Evolutionary conservation across 2,329 filamentous ascomycete genomes (phyloP), one percentile per base, ranked within the genome.

Genomic region (Shiraia sp.): DNA sequence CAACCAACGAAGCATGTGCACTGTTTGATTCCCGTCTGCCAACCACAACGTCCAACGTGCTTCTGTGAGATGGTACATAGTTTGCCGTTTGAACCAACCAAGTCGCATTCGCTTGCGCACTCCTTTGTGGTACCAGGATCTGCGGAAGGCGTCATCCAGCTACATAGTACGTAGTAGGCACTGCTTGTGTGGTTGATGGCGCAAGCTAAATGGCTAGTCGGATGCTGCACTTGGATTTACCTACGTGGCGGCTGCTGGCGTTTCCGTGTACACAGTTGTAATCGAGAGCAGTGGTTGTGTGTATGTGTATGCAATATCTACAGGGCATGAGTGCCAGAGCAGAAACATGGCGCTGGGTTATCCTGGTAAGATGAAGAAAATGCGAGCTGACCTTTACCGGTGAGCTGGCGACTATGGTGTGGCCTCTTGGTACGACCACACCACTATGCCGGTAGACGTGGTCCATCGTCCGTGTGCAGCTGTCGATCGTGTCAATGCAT

Each of bases 21-120:
- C 19, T 4, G 10, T 39, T 32, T 30, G n/a, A n/a, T 31, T 30
- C 25, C 32, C 27, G 24, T 10, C n/a, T 22, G 17, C 39, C 39
- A 42, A 36, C 33, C 32, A 36, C 12, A 22, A 23, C 19, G 6
- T n/a, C 39, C n/a, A 36, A 42, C 39, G 39, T 36, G 35, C 26
- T 37, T 12, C 25, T 9, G 34, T 29, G 25, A 16, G 22, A 19
- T 17, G 25, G n/a, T n/a, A n/a, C n/a, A 16, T 32, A 13, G 13
- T 3, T 17, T 30, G 28, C 22, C 23, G 22, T 14, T n/a, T 25
- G 33, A 13, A 24, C 19, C 33, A 8, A 15, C n/a, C 13, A n/a
- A 14, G 6, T 36, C 8, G 15, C 10, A 13, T 35, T n/a, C n/a
- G n/a, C n/a, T n/a, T n/a, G n/a, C n/a, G n/a, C n/a, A n/a, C n/a